phyloP scores from a whole-genome alignment of 768 basidiomycete genomes.

The Mycena haematopus region DNA sequence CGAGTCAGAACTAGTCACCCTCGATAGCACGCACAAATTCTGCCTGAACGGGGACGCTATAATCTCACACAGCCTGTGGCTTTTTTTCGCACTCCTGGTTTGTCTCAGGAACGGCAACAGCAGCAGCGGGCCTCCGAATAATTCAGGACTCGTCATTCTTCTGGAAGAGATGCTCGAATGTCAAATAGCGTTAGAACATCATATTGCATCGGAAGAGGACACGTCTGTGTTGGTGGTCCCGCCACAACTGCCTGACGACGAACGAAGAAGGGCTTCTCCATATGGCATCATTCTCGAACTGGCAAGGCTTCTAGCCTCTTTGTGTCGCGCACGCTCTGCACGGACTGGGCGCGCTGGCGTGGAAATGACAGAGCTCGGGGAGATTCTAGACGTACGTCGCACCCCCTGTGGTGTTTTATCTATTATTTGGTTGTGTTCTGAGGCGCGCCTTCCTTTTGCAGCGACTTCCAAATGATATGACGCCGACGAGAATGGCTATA shows the following conservation, averaged over 20 bases:
- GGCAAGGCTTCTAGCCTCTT: slow-evolving; percentile 21
- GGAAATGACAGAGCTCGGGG: slow-evolving; percentile 38
- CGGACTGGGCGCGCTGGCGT: slow-evolving; percentile 37
- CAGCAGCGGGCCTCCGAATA: neutral
- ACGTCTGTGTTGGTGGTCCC: neutral
- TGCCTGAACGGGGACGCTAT: slow-evolving; percentile 57
- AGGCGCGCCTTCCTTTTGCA: slow-evolving; percentile 31
- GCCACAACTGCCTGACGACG: slow-evolving; percentile 27
- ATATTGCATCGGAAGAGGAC: slow-evolving; percentile 6
- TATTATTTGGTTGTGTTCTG: slow-evolving; percentile 13
- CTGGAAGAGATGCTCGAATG: slow-evolving; percentile 15
- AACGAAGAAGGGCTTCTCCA: slow-evolving; percentile 7
- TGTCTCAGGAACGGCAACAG: slow-evolving; percentile 10
- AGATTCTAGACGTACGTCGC: slow-evolving; percentile 44
- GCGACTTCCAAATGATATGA: slow-evolving; percentile 44
- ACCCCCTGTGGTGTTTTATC: slow-evolving; percentile 14
- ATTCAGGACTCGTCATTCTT: slow-evolving; percentile 10
- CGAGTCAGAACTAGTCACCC: slow-evolving; percentile 32
- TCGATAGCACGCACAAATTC: slow-evolving; percentile 34
- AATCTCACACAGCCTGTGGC: slow-evolving; percentile 58
- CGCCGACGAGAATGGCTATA: slow-evolving; percentile 52
- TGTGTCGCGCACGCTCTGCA: slow-evolving; percentile 41
- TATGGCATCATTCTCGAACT: slow-evolving; percentile 26
- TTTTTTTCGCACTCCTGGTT: slow-evolving; percentile 44
- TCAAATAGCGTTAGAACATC: slow-evolving; percentile 26